A percentile compares a stretch with the other conserved stretches of the same genome.
Conservation (phyloP, 257 asterid species). For the Solanum phureja region DNA sequence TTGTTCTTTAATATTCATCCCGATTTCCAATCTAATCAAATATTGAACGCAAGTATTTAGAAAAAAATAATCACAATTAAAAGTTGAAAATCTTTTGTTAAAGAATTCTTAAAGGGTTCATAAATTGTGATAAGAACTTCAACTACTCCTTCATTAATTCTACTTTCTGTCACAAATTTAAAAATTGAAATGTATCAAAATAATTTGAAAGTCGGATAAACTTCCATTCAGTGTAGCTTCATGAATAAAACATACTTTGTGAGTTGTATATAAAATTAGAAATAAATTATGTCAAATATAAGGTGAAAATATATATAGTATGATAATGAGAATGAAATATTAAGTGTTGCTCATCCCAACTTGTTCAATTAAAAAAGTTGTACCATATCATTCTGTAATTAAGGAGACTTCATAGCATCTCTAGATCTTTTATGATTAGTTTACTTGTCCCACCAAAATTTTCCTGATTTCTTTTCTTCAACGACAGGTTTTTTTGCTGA, state of each 20-base stretch:
- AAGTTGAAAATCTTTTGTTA: background rate
- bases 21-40: background rate
- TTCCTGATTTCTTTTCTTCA: background rate
- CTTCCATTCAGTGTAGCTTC: background rate
- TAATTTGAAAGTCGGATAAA: background rate
- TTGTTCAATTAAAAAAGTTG: background rate
- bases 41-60: background rate
- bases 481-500: background rate
- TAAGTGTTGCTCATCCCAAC: background rate
- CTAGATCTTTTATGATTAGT: background rate
- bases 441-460: constrained; percentile 1
- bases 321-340: background rate
- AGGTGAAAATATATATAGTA: background rate
- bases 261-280: background rate
- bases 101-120: background rate
- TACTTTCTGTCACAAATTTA: background rate
- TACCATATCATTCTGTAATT: background rate
- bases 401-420: background rate
- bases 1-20: background rate
- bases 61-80: background rate
- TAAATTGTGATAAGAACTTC: background rate
- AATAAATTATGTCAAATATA: background rate
- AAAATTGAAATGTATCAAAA: background rate
- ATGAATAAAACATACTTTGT: background rate
- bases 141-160: background rate